These are phyloP conservation scores for Linaria vulgaris DNA, from an alignment of 257 asterid genomes.

Conservation along the genomic window DNA sequence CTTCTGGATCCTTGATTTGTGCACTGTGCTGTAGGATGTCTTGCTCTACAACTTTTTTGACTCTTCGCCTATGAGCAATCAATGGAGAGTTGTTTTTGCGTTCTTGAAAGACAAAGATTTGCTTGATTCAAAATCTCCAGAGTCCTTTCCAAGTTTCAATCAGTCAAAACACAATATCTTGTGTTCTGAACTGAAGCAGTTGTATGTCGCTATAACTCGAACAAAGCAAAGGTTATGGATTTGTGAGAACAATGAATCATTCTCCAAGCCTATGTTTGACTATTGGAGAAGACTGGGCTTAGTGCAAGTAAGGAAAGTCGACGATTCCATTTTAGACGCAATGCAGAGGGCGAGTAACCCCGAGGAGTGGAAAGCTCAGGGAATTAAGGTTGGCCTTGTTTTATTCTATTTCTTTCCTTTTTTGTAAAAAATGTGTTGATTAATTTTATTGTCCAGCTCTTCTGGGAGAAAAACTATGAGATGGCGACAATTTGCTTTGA, in stretches of 20 bases:
- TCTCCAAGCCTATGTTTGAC: constrained; percentile 57
- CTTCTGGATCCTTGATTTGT: neutral
- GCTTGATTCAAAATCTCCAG: constrained; percentile 33
- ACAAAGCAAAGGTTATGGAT: constrained; percentile 77
- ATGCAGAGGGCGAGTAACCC: constrained; percentile 69
- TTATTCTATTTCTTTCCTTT: neutral
- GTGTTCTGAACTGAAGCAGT: constrained; percentile 67
- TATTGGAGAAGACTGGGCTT: constrained; percentile 58
- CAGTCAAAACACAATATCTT: constrained; percentile 48
- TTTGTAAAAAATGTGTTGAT: neutral
- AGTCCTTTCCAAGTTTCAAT: constrained; percentile 48
- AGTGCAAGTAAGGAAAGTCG: constrained; percentile 49
- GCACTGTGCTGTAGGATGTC: constrained; percentile 50
- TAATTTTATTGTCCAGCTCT: constrained; percentile 38
- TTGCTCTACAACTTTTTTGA: constrained; percentile 61
- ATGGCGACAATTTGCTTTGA: constrained; percentile 72
- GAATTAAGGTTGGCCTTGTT: constrained; percentile 49
- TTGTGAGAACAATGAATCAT: constrained; percentile 50
- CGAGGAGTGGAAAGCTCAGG: constrained; percentile 67
- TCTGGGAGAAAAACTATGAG: constrained; percentile 61
- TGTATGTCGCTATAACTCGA: constrained; percentile 69
- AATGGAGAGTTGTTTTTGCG: constrained; percentile 71
- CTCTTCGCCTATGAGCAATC: constrained; percentile 55
- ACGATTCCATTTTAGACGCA: constrained; percentile 54
- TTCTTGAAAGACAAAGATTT: constrained; percentile 44